Base-by-base conservation (phyloP, 2,329 filamentous ascomycete genomes). In the Verticillium nonalfalfae region DNA sequence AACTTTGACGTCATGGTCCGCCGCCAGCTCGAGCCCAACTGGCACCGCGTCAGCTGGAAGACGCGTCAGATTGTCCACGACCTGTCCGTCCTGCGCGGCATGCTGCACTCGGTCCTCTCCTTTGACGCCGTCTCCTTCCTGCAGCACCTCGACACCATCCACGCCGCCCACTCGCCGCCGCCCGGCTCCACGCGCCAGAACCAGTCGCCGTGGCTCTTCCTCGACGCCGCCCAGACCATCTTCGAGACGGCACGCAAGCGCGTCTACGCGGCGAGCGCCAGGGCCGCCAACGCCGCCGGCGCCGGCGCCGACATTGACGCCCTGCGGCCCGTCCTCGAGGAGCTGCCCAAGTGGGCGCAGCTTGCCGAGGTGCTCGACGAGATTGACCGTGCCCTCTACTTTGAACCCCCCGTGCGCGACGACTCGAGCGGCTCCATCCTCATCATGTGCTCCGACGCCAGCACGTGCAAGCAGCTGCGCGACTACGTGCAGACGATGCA, bases 1-100 rank as follows among this genome's bases (percentile, higher is more conserved):
- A 96, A 93, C 69, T 99, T 99, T 73, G 95, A 98, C 72, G 81
- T 90, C 63, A 89, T 93, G 60, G 87, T 99, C 58, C 85, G 94
- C 64, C 85, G 93, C 62, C 95, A 99, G 74, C 79, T 99, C 18
- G 93, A 98, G 70, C 93, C 94, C 4, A 93, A 98, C 62, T 99
- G 95, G 95, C 95, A 99, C 77, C 87, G 95, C 60, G 91, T 97
- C 59, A 97, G 90, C 73, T 96, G 91, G 82, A 93, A 95, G 75
- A 98, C 94, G 2, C 91, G 90, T 69, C 93, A 97, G 75, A 97
- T 99, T 67, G 94, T 96, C 61, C 90, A 88, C 68, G 95, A 98
- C 72, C 75, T 99, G 67, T 90, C 89, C 0, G 87, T 97, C 18
- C 81, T 99, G 40, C 85, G 94, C 61, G 87, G 86, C 26, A 89